Conservation (phyloP, 139 green algal species). For the Picochlorum sp. region DNA sequence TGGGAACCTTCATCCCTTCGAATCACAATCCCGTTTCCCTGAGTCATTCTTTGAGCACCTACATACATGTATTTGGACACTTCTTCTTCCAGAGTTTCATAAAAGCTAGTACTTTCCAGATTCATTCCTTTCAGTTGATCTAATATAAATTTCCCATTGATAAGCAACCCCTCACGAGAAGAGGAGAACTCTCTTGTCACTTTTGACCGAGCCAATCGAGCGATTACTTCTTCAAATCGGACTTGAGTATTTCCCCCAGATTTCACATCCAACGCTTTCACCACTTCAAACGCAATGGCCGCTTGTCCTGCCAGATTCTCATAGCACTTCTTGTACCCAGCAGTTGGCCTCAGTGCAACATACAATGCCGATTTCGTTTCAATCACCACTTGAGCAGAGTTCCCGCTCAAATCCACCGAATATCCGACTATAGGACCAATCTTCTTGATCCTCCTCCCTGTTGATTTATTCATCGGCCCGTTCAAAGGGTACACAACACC, state of each 20-base stretch:
- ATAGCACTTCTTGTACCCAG: constrained; percentile 39
- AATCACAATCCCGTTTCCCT: neutral
- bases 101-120: neutral
- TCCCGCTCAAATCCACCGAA: constrained; percentile 7
- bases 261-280: constrained; percentile 27
- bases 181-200: constrained; percentile 39
- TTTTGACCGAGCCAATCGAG: constrained; percentile 52
- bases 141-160: constrained; percentile 66
- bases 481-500: constrained; percentile 23
- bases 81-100: neutral
- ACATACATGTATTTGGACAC: neutral
- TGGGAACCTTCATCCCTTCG: neutral
- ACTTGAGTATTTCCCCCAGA: constrained; percentile 26
- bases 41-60: neutral
- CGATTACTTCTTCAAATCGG: constrained; percentile 52
- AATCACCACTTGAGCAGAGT: constrained; percentile 7
- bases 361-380: constrained; percentile 6
- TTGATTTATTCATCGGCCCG: constrained; percentile 12
- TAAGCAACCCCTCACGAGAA: constrained; percentile 47
- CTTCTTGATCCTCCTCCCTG: neutral
- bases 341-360: neutral
- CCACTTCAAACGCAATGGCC: constrained; percentile 22
- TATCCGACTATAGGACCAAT: constrained; percentile 16
- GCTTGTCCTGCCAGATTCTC: constrained; percentile 37
- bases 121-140: constrained; percentile 31